phyloP scores from a whole-genome alignment of 441 rosid genomes.

The Syzygium syzygioides region DNA sequence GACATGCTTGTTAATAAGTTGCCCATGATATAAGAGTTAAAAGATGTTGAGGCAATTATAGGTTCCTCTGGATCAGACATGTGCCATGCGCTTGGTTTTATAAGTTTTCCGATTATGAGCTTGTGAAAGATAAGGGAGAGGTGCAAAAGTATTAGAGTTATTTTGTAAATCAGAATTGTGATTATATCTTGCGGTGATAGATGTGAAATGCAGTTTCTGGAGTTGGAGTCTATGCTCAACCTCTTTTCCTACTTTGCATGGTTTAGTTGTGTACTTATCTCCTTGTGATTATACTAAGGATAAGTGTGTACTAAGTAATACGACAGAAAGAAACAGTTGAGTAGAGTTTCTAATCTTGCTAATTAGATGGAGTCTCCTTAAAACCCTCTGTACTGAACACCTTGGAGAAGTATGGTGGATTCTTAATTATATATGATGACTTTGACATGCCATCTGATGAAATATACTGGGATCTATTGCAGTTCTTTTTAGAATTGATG shows the following conservation, averaged over 20 bases:
- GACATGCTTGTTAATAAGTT: neutral
- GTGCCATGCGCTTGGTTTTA: neutral
- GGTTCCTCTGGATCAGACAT: neutral
- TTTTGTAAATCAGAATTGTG: neutral
- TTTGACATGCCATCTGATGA: neutral
- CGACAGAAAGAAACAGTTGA: neutral
- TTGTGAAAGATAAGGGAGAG: neutral
- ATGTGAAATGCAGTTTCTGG: neutral
- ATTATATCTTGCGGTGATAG: neutral
- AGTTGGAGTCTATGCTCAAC: neutral
- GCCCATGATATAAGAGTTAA: neutral
- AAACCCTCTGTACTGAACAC: neutral
- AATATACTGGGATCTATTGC: constrained; percentile 26
- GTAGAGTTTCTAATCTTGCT: neutral
- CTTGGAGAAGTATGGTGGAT: neutral
- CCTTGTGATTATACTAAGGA: neutral
- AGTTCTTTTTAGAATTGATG: constrained; percentile 93
- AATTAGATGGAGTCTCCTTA: neutral
- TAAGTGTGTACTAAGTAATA: neutral
- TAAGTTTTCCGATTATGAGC: neutral
- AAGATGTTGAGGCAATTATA: neutral
- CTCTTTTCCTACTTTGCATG: neutral
- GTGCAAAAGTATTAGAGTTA: neutral
- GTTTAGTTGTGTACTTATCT: neutral
- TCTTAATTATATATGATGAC: neutral